Conservation (phyloP, 257 asterid genomes). For the Solanum clarkiae region DNA sequence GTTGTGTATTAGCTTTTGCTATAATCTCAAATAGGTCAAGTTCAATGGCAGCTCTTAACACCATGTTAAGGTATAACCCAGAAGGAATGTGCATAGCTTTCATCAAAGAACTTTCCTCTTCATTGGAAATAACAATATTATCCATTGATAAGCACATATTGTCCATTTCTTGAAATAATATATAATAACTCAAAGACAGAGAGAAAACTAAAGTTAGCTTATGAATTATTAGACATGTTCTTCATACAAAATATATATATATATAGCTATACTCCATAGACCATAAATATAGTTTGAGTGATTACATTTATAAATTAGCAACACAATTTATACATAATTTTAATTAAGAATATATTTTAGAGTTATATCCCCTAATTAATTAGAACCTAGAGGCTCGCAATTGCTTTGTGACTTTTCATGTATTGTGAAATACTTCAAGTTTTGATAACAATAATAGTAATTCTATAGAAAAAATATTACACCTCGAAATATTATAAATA, state of each 20-base stretch:
- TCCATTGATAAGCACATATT: not conserved
- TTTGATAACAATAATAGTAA: too few relatives aligned
- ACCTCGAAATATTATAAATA: too few relatives aligned
- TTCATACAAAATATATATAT: not conserved
- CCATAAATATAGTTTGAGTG: too few relatives aligned
- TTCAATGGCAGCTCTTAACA: not conserved
- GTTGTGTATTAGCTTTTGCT: not conserved
- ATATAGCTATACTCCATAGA: not conserved
- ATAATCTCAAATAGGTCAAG: conserved; percentile 7
- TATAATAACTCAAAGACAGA: not conserved
- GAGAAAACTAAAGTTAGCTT: not conserved
- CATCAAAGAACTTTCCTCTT: not conserved
- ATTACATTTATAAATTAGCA: too few relatives aligned
- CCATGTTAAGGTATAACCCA: not conserved
- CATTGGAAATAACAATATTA: not conserved
- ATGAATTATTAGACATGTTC: not conserved
- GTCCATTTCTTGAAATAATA: not conserved
- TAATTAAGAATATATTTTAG: too few relatives aligned
- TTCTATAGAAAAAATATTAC: too few relatives aligned
- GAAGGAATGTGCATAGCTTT: not conserved
- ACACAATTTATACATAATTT: too few relatives aligned
- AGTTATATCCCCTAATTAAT: too few relatives aligned
- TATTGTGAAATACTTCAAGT: too few relatives aligned
- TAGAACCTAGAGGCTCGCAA: too few relatives aligned
- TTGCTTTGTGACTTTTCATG: too few relatives aligned